phyloP scores from a whole-genome alignment of 805 yeast genomes.

The Kuraishia borneana region DNA sequence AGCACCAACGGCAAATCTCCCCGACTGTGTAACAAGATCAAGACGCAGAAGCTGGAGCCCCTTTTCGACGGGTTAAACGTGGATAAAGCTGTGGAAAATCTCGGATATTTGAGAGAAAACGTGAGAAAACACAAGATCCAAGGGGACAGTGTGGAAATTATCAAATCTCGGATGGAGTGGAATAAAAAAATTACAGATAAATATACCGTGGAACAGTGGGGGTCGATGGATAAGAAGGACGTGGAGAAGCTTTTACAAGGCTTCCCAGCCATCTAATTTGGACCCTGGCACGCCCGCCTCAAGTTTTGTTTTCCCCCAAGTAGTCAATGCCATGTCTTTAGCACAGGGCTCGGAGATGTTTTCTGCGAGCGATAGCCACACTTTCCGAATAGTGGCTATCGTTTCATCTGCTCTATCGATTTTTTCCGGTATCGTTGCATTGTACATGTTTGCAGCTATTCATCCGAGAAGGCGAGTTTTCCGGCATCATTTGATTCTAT shows the following conservation, averaged over 20 bases:
- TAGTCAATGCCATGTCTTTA: no score
- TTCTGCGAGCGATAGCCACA: not conserved
- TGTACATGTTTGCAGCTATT: conserved; percentile 50
- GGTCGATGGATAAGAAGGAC: conserved; percentile 24
- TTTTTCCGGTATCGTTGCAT: conserved; percentile 41
- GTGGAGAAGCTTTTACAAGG: conserved; percentile 29
- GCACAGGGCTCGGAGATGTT: no score
- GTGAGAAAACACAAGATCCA: conserved; percentile 30
- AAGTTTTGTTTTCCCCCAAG: no score
- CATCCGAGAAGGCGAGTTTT: conserved; percentile 55
- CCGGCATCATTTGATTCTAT: conserved; percentile 59
- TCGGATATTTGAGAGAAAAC: conserved; percentile 41
- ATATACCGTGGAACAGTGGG: conserved; percentile 49
- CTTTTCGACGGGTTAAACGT: conserved; percentile 27
- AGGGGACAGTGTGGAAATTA: conserved; percentile 30
- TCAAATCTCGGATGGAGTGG: conserved; percentile 62
- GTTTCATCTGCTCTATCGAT: conserved; percentile 39
- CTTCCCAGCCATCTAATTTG: conserved; percentile 44
- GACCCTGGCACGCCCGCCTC: no score
- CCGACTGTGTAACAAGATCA: conserved; percentile 50
- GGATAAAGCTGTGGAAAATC: conserved; percentile 47
- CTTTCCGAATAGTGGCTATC: conserved; percentile 30
- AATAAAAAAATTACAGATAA: conserved; percentile 54
- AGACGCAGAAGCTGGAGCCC: conserved; percentile 41
- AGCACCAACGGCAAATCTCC: conserved; percentile 81